Evolutionary conservation across 305 asterid genomes (phyloP).

Genomic region (Plantago lanceolata): DNA sequence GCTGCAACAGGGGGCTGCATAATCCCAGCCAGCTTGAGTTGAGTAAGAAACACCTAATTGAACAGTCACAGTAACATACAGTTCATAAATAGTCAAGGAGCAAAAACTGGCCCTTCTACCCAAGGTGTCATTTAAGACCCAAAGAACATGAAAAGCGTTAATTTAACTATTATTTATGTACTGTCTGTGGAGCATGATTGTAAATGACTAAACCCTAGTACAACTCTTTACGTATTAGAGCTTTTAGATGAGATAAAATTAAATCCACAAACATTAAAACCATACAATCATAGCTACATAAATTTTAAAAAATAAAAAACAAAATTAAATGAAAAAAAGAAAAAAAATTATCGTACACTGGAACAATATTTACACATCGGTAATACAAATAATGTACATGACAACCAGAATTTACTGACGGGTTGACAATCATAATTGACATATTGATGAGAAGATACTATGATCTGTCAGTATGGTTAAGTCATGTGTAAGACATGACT

Average conservation of each 20-base stretch:
- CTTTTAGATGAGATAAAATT: too few species aligned
- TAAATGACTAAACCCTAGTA: too few species aligned
- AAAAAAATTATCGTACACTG: not conserved
- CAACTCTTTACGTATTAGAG: too few species aligned
- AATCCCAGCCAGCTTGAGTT: not conserved
- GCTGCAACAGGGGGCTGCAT: not conserved
- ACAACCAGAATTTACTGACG: slow-evolving; percentile 17
- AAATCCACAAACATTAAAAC: not conserved
- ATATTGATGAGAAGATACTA: slow-evolving; percentile 1
- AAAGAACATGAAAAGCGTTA: too few species aligned
- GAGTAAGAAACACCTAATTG: not conserved
- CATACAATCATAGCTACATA: not conserved
- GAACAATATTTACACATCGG: slow-evolving; percentile 16
- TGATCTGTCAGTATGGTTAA: not conserved
- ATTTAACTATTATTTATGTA: too few species aligned
- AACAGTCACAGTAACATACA: not conserved
- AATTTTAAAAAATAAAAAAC: too few species aligned
- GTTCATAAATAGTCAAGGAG: not conserved
- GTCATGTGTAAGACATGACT: not conserved
- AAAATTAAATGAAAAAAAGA: too few species aligned
- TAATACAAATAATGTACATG: too few species aligned
- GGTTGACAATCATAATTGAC: slow-evolving; percentile 7
- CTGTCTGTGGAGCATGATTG: too few species aligned
- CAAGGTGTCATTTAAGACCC: too few species aligned
- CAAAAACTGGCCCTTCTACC: not conserved